Evolutionary conservation across 257 asterid species (phyloP).

Genomic region (Solanum appendiculatum): DNA sequence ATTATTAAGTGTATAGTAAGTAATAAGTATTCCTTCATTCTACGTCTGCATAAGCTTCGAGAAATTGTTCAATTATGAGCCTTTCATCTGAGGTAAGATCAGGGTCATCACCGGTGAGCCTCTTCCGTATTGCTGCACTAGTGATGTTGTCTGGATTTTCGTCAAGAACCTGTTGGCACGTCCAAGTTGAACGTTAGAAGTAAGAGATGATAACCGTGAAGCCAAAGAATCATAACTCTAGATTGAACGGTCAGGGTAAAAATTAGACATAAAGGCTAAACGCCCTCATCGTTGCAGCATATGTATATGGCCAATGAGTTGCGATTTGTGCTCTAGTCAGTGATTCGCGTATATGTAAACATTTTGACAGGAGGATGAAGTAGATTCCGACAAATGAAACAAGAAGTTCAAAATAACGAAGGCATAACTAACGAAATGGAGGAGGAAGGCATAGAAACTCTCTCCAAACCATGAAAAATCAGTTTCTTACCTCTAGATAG

Average conservation of each 20-base stretch:
- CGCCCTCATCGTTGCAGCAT: background rate
- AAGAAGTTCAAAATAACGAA: background rate
- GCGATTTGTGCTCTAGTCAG: background rate
- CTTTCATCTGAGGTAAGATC: slow-evolving; percentile 53
- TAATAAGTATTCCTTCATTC: slow-evolving; percentile 13
- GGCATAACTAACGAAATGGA: background rate
- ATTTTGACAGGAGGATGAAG: background rate
- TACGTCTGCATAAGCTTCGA: slow-evolving; percentile 45
- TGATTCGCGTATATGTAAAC: background rate
- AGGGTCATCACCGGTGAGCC: slow-evolving; percentile 61
- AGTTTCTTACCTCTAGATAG: slow-evolving; percentile 47
- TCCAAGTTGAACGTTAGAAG: background rate
- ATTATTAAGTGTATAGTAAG: background rate
- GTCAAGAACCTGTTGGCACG: slow-evolving; percentile 39
- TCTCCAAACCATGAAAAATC: background rate
- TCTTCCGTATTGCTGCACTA: slow-evolving; percentile 36
- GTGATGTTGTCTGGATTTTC: slow-evolving; percentile 26
- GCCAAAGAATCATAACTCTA: background rate
- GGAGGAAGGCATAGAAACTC: background rate
- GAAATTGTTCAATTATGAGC: slow-evolving; percentile 41
- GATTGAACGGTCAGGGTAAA: background rate
- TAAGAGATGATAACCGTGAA: background rate
- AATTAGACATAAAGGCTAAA: background rate
- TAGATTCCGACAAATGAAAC: background rate
- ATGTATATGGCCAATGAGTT: background rate